Conservation (phyloP, 306 rosid species). For the Trichosanthes cucumerina region DNA sequence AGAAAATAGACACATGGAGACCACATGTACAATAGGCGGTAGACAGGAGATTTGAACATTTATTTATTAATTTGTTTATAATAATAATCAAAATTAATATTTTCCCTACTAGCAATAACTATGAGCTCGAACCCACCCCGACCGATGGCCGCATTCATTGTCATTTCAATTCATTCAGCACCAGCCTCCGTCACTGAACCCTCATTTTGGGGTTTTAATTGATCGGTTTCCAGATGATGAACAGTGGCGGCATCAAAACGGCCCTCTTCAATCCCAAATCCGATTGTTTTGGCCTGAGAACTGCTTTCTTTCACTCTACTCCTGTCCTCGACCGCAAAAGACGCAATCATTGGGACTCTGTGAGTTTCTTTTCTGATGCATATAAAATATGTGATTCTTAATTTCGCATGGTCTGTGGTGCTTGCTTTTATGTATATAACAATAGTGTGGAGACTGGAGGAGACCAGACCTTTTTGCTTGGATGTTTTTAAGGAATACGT, state of each 20-base stretch:
- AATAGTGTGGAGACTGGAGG: neutral
- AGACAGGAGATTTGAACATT: too few relatives aligned
- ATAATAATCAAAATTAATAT: too few relatives aligned
- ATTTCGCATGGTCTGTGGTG: neutral
- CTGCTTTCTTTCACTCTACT: slow-evolving; percentile 69
- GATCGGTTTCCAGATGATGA: neutral
- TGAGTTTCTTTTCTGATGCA: slow-evolving; percentile 18
- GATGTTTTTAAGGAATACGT: neutral
- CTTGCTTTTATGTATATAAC: neutral
- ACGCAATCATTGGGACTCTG: slow-evolving; percentile 45
- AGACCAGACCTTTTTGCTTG: neutral
- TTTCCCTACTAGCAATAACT: neutral
- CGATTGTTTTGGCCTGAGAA: slow-evolving; percentile 21
- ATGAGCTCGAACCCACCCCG: neutral
- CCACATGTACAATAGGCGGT: too few relatives aligned
- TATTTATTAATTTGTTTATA: too few relatives aligned
- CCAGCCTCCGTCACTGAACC: neutral
- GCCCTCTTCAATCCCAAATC: slow-evolving; percentile 29
- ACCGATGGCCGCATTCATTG: neutral
- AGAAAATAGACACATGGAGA: too few relatives aligned
- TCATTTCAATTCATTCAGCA: neutral
- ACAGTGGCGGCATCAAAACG: slow-evolving; percentile 34
- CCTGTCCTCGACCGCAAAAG: slow-evolving; percentile 57
- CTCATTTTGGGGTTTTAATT: neutral
- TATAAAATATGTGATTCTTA: neutral